Percentiles rank a stretch among this genome's conserved stretches.
Conservation (phyloP, 768 basidiomycete genomes). For the Tricholoma furcatifolium region DNA sequence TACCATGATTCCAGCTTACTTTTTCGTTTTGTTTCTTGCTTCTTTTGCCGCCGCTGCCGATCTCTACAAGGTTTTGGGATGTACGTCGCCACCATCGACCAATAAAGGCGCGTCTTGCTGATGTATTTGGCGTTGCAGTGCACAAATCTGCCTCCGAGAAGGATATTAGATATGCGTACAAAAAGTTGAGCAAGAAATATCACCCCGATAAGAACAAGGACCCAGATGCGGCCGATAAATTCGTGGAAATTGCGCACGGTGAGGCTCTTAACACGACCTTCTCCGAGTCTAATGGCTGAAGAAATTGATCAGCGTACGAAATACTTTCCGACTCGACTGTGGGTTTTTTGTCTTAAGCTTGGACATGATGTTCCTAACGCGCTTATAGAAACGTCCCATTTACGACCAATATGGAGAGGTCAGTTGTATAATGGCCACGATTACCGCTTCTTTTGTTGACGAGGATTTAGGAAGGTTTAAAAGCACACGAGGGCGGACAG, state of each 20-base stretch:
- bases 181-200: slow-evolving; percentile 80
- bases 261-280: slow-evolving; percentile 19
- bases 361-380: slow-evolving; percentile 4
- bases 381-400: slow-evolving; percentile 78
- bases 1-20: slow-evolving; percentile 33
- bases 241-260: slow-evolving; percentile 93
- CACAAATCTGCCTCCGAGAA: slow-evolving; percentile 79
- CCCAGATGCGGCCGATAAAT: slow-evolving; percentile 75
- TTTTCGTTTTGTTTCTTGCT: slow-evolving; percentile 37
- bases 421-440: slow-evolving; percentile 8
- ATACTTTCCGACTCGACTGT: slow-evolving; percentile 87
- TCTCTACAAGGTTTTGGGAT: slow-evolving; percentile 79
- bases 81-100: slow-evolving; percentile 44
- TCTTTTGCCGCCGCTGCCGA: slow-evolving; percentile 56
- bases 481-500: slow-evolving; percentile 88
- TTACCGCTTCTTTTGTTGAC: slow-evolving; percentile 6
- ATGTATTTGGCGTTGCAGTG: slow-evolving; percentile 34
- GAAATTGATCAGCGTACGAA: slow-evolving; percentile 70
- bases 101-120: slow-evolving; percentile 20
- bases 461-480: slow-evolving; percentile 73
- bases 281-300: background rate
- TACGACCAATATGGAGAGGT: slow-evolving; percentile 95
- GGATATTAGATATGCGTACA: slow-evolving; percentile 92
- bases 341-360: slow-evolving; percentile 20
- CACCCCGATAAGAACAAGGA: slow-evolving; percentile 97